Percentiles rank a stretch among this genome's conserved stretches.
These are phyloP conservation scores for Rhexocercosporidium sp. DNA, from an alignment of 2,329 filamentous ascomycete genomes.

Conservation along the genomic window DNA sequence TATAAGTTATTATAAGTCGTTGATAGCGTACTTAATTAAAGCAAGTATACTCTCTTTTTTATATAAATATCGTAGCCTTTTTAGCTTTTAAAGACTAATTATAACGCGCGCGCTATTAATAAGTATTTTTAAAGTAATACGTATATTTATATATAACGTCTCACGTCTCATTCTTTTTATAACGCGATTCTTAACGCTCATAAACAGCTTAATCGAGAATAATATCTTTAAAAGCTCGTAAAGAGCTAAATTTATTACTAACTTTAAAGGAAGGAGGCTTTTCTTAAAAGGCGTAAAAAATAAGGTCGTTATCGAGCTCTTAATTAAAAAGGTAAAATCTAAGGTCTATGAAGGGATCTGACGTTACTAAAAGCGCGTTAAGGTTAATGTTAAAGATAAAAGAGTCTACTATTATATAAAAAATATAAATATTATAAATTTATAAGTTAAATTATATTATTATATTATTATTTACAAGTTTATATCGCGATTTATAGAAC, in stretches of 20 bases:
- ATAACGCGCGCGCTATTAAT: neutral
- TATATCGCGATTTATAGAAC: no score
- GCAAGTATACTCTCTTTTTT: neutral
- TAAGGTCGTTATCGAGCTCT: neutral
- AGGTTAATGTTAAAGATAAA: neutral
- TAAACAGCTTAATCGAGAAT: neutral
- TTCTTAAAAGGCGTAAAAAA: neutral
- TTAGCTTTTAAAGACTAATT: neutral
- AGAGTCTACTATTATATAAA: neutral
- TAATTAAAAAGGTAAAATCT: neutral
- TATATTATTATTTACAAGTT: no score
- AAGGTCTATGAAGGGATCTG: neutral
- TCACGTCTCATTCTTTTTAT: neutral
- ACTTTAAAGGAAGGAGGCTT: neutral
- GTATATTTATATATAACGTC: neutral
- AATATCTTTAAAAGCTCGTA: neutral
- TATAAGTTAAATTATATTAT: no score
- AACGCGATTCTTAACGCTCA: neutral
- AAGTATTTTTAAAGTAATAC: neutral
- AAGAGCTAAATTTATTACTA: neutral
- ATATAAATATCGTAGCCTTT: neutral
- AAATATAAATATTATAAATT: no score
- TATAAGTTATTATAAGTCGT: neutral
- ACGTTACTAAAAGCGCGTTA: neutral
- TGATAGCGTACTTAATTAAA: neutral